Percentiles rank a stretch among this genome's conserved stretches.
Evolutionary conservation across 1,284 basidiomycete genomes (phyloP).

Genomic region (Moesziomyces parantarcticus): DNA sequence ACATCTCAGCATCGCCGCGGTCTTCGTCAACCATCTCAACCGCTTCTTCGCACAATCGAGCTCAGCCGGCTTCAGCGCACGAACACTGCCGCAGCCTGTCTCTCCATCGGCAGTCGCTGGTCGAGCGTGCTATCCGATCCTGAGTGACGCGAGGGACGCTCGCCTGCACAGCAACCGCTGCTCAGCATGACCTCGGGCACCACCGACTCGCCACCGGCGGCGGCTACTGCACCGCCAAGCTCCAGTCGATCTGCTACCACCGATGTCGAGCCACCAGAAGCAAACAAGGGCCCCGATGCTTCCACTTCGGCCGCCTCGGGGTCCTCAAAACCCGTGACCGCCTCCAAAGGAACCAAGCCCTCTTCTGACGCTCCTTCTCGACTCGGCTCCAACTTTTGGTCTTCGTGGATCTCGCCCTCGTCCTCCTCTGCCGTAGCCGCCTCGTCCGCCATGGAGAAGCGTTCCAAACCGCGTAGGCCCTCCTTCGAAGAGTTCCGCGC

Average conservation of each 20-base stretch:
- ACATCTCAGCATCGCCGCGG: neutral
- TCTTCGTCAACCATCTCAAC: neutral
- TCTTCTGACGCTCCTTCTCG: conserved; percentile 30
- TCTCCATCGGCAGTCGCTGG: neutral
- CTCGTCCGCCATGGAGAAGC: conserved; percentile 52
- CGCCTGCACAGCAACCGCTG: neutral
- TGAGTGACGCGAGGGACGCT: conserved; percentile 4
- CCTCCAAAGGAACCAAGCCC: neutral
- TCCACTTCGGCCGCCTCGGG: conserved; percentile 3
- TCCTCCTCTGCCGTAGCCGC: conserved; percentile 53
- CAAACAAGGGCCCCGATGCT: neutral
- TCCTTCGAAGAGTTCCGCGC: conserved; percentile 62
- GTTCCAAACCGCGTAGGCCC: conserved; percentile 37
- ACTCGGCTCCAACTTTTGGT: conserved; percentile 48
- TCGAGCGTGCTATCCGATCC: neutral
- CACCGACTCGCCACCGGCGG: conserved; percentile 17
- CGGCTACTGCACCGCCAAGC: conserved; percentile 1
- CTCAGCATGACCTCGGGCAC: conserved; percentile 20
- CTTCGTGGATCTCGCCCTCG: conserved; percentile 53
- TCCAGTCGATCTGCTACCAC: conserved; percentile 1
- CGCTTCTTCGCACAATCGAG: neutral
- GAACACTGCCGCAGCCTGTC: conserved; percentile 1
- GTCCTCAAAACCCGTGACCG: conserved; percentile 2
- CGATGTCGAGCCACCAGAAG: conserved; percentile 30
- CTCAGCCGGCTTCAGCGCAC: neutral